A percentile compares a stretch with the other conserved stretches of the same genome.
Conservation (phyloP, 345 rosid genomes). For the Populus euphratica region DNA sequence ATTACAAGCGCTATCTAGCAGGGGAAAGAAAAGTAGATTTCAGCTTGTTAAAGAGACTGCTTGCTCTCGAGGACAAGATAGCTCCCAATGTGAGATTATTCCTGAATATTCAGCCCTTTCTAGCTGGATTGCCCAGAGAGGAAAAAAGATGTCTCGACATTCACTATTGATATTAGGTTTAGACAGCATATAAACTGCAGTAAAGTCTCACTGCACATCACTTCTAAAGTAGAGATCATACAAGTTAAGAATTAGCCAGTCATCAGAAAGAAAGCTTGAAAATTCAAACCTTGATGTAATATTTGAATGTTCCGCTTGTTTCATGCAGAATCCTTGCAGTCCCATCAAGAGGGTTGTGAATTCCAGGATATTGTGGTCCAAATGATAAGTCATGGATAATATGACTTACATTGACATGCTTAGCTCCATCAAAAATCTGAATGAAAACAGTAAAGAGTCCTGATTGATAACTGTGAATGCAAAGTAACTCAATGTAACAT, state of each 20-base stretch:
- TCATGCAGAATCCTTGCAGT: slow-evolving; percentile 62
- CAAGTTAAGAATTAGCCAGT: background rate
- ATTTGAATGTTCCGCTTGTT: slow-evolving; percentile 89
- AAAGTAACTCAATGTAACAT: slow-evolving; percentile 1
- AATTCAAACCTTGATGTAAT: slow-evolving; percentile 79
- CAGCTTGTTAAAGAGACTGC: background rate
- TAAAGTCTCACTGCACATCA: background rate
- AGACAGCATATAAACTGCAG: background rate
- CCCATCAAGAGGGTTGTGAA: slow-evolving; percentile 94
- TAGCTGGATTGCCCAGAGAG: background rate
- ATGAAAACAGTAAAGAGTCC: background rate
- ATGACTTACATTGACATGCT: slow-evolving; percentile 86
- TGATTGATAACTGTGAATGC: background rate
- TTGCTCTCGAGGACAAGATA: background rate
- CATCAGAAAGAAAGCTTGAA: background rate
- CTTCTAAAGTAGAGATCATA: background rate
- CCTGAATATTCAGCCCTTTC: background rate
- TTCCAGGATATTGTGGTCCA: slow-evolving; percentile 92
- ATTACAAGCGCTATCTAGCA: background rate
- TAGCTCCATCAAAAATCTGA: slow-evolving; percentile 90
- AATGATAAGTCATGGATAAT: slow-evolving; percentile 80
- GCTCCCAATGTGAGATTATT: background rate
- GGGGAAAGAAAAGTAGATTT: background rate
- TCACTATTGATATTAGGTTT: background rate
- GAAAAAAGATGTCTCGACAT: background rate